Evolutionary conservation across 331 rosid species (phyloP), one percentile per base, ranked within the genome.

Genomic region (Quercus tomentella): DNA sequence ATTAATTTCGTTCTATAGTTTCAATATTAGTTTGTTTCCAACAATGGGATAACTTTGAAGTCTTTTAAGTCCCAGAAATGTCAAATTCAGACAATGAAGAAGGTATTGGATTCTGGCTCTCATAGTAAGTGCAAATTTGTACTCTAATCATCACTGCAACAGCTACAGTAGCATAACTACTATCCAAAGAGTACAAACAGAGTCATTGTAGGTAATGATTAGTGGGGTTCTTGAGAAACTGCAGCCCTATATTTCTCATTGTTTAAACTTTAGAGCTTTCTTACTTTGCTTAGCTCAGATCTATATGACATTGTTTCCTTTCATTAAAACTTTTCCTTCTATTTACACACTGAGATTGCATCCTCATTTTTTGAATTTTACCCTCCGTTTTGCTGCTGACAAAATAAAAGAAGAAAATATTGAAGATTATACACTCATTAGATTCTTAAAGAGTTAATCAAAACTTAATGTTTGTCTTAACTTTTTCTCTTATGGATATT

Each of bases 161-260:
- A 0, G 6, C 74, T 77, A 2, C 35, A 22, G 22, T 69, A 54
- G 35, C 79, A 25, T 70, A 41, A 41, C 45, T 41, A 41, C 45
- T 41, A 41, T 41, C 45, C 45, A 41, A 41, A 41, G 45, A 60
- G 54, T 74, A 58, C 63, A 82, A 76, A 12, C 78, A 82, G 62
- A 72, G 70, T 61, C 75, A 31, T 54, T 77, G 55, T 61, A 33
- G 7, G 11, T 60, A 35, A 55, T 55, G 78, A 61, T 16, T 7
- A 61, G 20, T 77, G 82, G 76, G 7, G 22, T 65, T 70, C 79
- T 80, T 72, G 58, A 67, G 80, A 74, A 77, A 84, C 15, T 75
- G 61, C 80, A 73, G 56, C 74, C 85, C 82, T 12, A 0, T 74
- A 6, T 84, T 82, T 77, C 85, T 84, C 56, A 76, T 45, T 77